Evolutionary conservation across 2,329 filamentous ascomycete species (phyloP), one percentile per base, ranked within the genome.

Genomic region (Pseudocercospora vitis): DNA sequence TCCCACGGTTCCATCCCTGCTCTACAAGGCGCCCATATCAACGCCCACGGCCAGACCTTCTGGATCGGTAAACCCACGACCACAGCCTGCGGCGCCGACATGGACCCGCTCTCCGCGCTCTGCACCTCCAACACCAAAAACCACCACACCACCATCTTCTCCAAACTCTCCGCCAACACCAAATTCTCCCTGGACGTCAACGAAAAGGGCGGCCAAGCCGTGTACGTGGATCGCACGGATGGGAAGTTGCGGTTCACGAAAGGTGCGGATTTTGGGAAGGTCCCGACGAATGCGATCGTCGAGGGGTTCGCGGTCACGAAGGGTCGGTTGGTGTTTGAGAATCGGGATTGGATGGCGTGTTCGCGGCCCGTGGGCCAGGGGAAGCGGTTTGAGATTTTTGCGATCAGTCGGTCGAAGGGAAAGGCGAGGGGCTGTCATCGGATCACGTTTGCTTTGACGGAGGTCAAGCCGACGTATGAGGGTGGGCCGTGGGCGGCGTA

Each of bases 291-390:
- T 9, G 29, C 29, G 11, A 12, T 49, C 9, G 33, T 37, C 2
- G 7, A 26, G 1, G 47, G 32, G 14, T 49, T 49, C 11, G 29
- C 5, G 14, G 39, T 39, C 4, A 32, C 42, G n/a, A 26, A 28
- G n/a, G 26, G 21, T 32, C 39, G 11, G 11, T 31, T 50, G 48
- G 39, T 55, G 47, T 50, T 50, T 42, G 48, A 50, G 48, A 29
- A 29, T 11, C 14, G 31, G 33, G 48, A 31, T n/a, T 50, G 33
- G 33, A 3, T 39, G 23, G 48, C 32, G 19, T 50, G 48, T 50
- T 21, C 32, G 4, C 5, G 7, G 31, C 26, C 26, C 11, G 23
- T 33, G 3, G 19, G 24, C 0, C 11, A 18, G 1, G 18, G n/a
- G 28, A 35, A 24, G 7, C n/a, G n/a, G n/a, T 50, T 31, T 39